A percentile compares a stretch with the other conserved stretches of the same genome.
These are phyloP conservation scores for Exidia glandulosa DNA, from an alignment of 768 basidiomycete species.

Conservation along the genomic window DNA sequence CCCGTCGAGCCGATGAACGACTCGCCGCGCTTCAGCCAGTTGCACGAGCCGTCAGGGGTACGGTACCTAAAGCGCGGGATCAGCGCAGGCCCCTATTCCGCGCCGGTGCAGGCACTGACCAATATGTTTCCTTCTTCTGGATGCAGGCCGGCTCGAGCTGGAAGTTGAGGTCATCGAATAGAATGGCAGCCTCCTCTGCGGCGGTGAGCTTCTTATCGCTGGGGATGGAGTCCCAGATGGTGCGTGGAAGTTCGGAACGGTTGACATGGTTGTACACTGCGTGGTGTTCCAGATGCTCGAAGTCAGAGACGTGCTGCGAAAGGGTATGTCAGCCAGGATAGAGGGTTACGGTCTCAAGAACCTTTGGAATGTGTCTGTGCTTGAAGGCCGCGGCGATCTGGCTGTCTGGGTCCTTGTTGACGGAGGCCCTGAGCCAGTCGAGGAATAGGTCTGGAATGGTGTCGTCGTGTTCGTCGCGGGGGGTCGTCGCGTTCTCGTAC, in stretches of 20 bases:
- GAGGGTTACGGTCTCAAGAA: no score
- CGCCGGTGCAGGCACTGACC: neutral
- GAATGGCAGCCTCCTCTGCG: neutral
- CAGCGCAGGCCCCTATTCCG: neutral
- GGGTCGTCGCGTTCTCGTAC: neutral
- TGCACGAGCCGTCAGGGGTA: neutral
- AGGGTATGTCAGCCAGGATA: no score
- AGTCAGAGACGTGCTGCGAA: neutral
- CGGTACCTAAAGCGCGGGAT: neutral
- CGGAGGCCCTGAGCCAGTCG: neutral
- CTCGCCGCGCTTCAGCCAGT: neutral
- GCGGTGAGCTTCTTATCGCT: neutral
- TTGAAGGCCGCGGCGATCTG: neutral
- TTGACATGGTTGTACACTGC: neutral
- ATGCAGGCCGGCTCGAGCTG: neutral
- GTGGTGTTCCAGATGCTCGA: neutral
- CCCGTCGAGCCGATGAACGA: neutral
- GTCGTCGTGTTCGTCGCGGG: neutral
- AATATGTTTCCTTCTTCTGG: neutral
- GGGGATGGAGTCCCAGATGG: neutral
- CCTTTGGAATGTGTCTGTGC: neutral
- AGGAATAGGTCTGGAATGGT: neutral
- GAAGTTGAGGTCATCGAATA: neutral
- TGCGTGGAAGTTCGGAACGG: neutral
- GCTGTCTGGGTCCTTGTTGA: neutral